These are phyloP conservation scores for Gastrolobium bilobum DNA, from an alignment of 306 rosid genomes.

Conservation along the genomic window DNA sequence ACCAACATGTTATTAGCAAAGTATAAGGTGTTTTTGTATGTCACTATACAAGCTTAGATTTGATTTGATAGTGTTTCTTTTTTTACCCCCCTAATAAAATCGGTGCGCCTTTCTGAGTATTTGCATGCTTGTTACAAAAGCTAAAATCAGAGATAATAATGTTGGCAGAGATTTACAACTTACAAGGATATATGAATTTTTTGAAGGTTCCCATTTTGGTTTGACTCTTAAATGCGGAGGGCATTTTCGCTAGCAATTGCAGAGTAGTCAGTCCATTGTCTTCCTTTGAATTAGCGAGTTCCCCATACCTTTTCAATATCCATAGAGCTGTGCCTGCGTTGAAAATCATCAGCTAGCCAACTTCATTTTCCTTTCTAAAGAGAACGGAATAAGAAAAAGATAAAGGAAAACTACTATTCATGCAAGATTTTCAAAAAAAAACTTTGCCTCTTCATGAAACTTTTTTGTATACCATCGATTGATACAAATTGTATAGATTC, in stretches of 20 bases:
- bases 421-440: not conserved
- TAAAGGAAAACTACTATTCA: not conserved
- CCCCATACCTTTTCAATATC: conserved; percentile 29
- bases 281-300: conserved; percentile 42
- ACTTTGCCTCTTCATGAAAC: not conserved
- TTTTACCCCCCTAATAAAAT: not conserved
- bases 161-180: conserved; percentile 31
- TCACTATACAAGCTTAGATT: not conserved
- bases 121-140: conserved; percentile 13
- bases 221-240: conserved; percentile 51
- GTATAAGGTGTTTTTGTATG: not conserved
- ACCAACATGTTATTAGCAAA: not conserved
- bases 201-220: conserved; percentile 46
- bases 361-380: conserved; percentile 1
- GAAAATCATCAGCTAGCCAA: not conserved
- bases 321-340: conserved; percentile 55
- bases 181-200: conserved; percentile 45
- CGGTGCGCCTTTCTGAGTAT: not conserved
- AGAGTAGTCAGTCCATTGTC: conserved; percentile 45
- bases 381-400: not conserved
- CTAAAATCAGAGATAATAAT: not conserved
- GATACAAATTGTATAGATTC: too few species aligned
- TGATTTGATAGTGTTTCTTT: not conserved
- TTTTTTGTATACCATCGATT: too few species aligned
- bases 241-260: conserved; percentile 55